Conservation (phyloP, 1,284 basidiomycete species). For the Malassezia dermatis region DNA sequence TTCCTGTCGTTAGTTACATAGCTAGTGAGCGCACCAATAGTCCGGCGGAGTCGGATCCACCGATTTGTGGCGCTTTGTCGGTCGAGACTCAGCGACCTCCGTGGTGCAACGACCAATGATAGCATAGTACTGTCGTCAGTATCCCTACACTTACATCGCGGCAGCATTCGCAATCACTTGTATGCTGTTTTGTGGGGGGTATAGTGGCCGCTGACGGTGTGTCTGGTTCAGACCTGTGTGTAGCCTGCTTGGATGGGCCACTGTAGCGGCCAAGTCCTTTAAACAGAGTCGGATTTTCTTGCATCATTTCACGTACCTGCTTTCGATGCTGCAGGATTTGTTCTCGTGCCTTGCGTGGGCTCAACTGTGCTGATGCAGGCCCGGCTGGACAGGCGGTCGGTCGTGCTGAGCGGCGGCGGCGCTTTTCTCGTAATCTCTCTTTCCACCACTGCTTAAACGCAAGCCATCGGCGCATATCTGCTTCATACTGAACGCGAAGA, state of each 20-base stretch:
- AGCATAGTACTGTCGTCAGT: slow-evolving; percentile 8
- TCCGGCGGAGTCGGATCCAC: slow-evolving; percentile 13
- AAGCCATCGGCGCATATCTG: slow-evolving; percentile 7
- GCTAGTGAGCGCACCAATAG: slow-evolving; percentile 9
- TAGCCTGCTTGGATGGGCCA: not conserved
- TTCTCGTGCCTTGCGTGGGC: not conserved
- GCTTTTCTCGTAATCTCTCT: not conserved
- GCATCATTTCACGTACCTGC: slow-evolving; percentile 5
- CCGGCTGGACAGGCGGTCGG: not conserved
- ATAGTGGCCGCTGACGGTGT: not conserved
- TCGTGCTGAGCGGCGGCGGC: not conserved
- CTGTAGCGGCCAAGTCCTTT: slow-evolving; percentile 8
- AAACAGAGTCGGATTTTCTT: slow-evolving; percentile 4
- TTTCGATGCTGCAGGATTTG: slow-evolving; percentile 4
- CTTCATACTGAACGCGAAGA: slow-evolving; percentile 5
- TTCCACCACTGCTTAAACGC: slow-evolving; percentile 18
- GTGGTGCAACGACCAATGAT: not conserved
- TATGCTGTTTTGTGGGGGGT: not conserved
- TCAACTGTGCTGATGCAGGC: not conserved
- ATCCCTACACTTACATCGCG: slow-evolving; percentile 1
- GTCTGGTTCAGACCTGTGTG: not conserved
- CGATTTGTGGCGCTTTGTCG: slow-evolving; percentile 1
- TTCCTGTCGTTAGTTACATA: slow-evolving; percentile 3
- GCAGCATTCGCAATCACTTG: slow-evolving; percentile 10
- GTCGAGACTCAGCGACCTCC: not conserved